Percentiles rank a stretch among this genome's conserved stretches.
These are phyloP conservation scores for Gastrolobium villosum DNA, from an alignment of 306 rosid species.

Conservation along the genomic window DNA sequence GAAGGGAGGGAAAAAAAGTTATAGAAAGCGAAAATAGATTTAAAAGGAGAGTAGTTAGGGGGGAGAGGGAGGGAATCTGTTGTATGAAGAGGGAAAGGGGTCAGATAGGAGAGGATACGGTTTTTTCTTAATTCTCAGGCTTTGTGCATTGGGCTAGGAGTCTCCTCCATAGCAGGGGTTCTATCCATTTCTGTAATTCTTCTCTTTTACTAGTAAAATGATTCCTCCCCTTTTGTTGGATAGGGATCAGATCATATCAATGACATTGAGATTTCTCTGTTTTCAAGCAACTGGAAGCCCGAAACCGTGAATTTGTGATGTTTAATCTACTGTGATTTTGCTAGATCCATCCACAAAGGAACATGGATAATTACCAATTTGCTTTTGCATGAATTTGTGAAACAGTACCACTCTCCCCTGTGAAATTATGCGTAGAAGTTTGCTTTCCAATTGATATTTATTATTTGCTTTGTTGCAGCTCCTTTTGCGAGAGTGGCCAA, in stretches of 20 bases:
- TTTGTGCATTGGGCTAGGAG: too few species aligned
- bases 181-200: too few species aligned
- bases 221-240: too few species aligned
- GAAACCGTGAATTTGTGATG: not conserved
- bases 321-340: constrained; percentile 1
- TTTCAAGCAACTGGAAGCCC: constrained; percentile 20
- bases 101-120: too few species aligned
- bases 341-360: constrained; percentile 22
- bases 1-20: too few species aligned
- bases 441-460: constrained; percentile 28
- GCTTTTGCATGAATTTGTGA: constrained; percentile 26
- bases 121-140: too few species aligned
- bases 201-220: too few species aligned
- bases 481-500: constrained; percentile 97
- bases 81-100: too few species aligned
- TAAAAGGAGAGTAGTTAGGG: too few species aligned
- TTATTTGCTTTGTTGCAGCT: constrained; percentile 67
- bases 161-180: too few species aligned
- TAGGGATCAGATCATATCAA: not conserved
- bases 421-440: constrained; percentile 24
- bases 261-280: constrained; percentile 25
- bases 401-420: constrained; percentile 9
- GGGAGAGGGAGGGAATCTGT: too few species aligned
- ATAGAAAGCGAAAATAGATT: too few species aligned
- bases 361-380: not conserved